A percentile compares a stretch with the other conserved stretches of the same genome.
These are phyloP conservation scores for Solanum medicagineum DNA, from an alignment of 257 asterid species.

Conservation along the genomic window DNA sequence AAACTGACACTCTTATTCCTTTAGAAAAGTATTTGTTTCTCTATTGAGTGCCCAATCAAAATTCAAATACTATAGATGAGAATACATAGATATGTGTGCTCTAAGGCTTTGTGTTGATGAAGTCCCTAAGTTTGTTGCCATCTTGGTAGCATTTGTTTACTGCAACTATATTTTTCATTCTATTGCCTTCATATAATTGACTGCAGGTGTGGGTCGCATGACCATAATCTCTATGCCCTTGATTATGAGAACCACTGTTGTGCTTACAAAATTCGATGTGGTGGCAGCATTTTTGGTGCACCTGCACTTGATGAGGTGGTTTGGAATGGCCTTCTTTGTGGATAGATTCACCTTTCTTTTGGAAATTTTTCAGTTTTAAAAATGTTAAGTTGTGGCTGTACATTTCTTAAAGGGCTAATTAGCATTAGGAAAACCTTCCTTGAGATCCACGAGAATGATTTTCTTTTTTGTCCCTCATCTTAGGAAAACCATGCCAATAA, in stretches of 20 bases:
- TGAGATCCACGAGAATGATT: not conserved
- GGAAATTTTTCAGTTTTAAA: not conserved
- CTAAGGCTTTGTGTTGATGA: not conserved
- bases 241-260: slow-evolving; percentile 66
- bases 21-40: not conserved
- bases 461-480: not conserved
- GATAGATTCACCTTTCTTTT: not conserved
- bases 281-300: slow-evolving; percentile 89
- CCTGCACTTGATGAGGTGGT: slow-evolving; percentile 80
- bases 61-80: not conserved
- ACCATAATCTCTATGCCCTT: slow-evolving; percentile 76
- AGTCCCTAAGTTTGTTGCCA: not conserved
- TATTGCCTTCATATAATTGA: not conserved
- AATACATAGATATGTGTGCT: not conserved
- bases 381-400: not conserved
- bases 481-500: not conserved
- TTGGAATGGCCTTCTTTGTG: not conserved
- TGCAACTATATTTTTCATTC: not conserved
- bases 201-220: slow-evolving; percentile 95
- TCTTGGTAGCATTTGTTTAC: not conserved
- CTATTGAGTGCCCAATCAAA: not conserved
- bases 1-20: not conserved
- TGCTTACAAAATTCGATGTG: slow-evolving; percentile 49
- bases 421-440: not conserved
- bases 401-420: not conserved